Conservation (phyloP, 1,139 yeast genomes). For the Sugiyamaella castrensis region DNA sequence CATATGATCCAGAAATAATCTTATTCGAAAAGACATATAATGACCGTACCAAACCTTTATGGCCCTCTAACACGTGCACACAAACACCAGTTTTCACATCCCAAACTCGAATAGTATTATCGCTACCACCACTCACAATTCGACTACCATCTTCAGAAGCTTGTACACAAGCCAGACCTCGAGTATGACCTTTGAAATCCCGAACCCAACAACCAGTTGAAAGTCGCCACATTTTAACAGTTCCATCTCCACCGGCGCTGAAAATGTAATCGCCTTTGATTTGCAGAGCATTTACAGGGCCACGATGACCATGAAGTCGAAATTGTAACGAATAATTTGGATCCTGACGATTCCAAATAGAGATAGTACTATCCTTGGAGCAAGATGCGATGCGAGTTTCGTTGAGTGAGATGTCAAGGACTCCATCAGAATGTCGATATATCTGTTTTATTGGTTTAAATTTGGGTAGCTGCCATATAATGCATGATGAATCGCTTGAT, state of each 20-base stretch:
- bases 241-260: slow-evolving; percentile 40
- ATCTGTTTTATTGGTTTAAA: slow-evolving; percentile 30
- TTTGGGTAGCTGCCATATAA: slow-evolving; percentile 34
- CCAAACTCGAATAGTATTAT: slow-evolving; percentile 38
- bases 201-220: slow-evolving; percentile 27
- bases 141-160: slow-evolving; percentile 27
- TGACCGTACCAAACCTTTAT: slow-evolving; percentile 35
- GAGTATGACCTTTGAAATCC: slow-evolving; percentile 35
- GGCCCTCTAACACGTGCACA: slow-evolving; percentile 32
- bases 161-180: slow-evolving; percentile 40
- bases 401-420: slow-evolving; percentile 34
- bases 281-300: slow-evolving; percentile 39
- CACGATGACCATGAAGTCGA: slow-evolving; percentile 33
- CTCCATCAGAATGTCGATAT: slow-evolving; percentile 32
- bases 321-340: slow-evolving; percentile 21
- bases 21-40: slow-evolving; percentile 29
- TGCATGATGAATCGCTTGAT: slow-evolving; percentile 37
- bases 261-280: slow-evolving; percentile 31
- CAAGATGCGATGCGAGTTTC: slow-evolving; percentile 33
- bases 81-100: slow-evolving; percentile 33
- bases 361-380: slow-evolving; percentile 36
- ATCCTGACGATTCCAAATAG: slow-evolving; percentile 32
- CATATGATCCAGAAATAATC: slow-evolving; percentile 40
- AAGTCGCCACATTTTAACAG: slow-evolving; percentile 35
- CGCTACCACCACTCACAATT: slow-evolving; percentile 39